These are phyloP conservation scores for Ceratobasidium sp. DNA, from an alignment of 1,284 basidiomycete genomes.

Conservation along the genomic window DNA sequence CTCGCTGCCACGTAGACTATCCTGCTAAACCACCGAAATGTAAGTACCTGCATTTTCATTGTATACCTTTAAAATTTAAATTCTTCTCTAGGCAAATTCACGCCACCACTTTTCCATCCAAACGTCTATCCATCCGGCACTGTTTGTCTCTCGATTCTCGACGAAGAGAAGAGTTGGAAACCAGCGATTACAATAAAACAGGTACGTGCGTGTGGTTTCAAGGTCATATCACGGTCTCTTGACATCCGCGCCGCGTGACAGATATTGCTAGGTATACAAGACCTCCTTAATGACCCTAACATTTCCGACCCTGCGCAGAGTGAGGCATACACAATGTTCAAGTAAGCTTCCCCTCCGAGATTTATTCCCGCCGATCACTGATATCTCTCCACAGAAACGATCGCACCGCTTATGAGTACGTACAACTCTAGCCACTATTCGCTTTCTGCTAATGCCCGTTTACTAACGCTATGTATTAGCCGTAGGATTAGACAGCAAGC, in stretches of 20 bases:
- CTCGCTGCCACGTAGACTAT: slow-evolving; percentile 73
- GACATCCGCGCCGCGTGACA: slow-evolving; percentile 56
- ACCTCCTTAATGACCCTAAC: slow-evolving; percentile 93
- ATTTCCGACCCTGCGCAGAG: slow-evolving; percentile 96
- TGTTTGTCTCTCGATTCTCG: slow-evolving; percentile 96
- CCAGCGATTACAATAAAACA: slow-evolving; percentile 99
- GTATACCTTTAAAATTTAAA: background rate
- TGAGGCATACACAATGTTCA: slow-evolving; percentile 98
- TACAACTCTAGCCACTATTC: slow-evolving; percentile 49
- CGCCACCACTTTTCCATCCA: slow-evolving; percentile 95
- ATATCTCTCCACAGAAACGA: slow-evolving; percentile 78
- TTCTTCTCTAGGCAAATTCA: slow-evolving; percentile 85
- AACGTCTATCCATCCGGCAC: slow-evolving; percentile 99
- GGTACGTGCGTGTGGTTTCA: slow-evolving; percentile 62
- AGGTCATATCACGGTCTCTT: background rate
- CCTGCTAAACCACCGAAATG: slow-evolving; percentile 97
- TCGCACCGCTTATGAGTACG: slow-evolving; percentile 88
- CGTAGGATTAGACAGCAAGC: slow-evolving; percentile 85
- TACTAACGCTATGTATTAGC: slow-evolving; percentile 59
- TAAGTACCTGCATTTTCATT: slow-evolving; percentile 57
- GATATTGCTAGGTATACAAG: slow-evolving; percentile 96
- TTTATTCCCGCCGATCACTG: slow-evolving; percentile 5
- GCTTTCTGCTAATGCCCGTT: background rate
- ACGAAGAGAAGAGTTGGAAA: slow-evolving; percentile 99
- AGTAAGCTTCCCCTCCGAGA: slow-evolving; percentile 67